Evolutionary conservation across 2,329 filamentous ascomycete genomes (phyloP).

Genomic region (Clarireedia homoeocarpa): DNA sequence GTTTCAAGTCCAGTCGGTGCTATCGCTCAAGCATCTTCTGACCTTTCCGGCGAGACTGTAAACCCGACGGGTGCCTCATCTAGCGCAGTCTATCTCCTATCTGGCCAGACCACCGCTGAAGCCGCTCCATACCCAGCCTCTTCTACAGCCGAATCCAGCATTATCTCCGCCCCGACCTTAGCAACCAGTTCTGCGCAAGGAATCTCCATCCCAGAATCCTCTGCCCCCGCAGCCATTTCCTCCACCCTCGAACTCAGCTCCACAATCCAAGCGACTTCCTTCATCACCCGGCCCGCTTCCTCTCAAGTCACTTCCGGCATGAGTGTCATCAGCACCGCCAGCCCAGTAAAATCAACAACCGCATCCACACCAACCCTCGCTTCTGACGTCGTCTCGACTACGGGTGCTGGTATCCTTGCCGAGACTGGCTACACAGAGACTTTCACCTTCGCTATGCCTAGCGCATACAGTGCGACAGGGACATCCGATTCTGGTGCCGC

Average conservation of each 20-base stretch:
- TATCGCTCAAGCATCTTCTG: background rate
- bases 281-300: background rate
- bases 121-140: background rate
- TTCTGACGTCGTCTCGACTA: background rate
- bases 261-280: background rate
- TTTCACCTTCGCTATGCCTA: conserved; percentile 4
- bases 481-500: background rate
- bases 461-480: background rate
- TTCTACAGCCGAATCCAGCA: background rate
- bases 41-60: background rate
- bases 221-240: background rate
- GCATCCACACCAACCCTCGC: background rate
- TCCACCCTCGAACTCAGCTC: background rate
- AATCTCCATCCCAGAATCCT: background rate
- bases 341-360: background rate
- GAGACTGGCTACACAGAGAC: background rate
- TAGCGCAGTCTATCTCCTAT: background rate
- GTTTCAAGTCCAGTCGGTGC: background rate
- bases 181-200: background rate
- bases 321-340: background rate
- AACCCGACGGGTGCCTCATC: background rate
- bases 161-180: background rate
- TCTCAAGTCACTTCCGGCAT: background rate
- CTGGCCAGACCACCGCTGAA: background rate
- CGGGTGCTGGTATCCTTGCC: background rate